Percentiles rank a stretch among this genome's conserved stretches.
Conservation (phyloP, 2,329 filamentous ascomycete genomes). For the Colletotrichum trifolii region DNA sequence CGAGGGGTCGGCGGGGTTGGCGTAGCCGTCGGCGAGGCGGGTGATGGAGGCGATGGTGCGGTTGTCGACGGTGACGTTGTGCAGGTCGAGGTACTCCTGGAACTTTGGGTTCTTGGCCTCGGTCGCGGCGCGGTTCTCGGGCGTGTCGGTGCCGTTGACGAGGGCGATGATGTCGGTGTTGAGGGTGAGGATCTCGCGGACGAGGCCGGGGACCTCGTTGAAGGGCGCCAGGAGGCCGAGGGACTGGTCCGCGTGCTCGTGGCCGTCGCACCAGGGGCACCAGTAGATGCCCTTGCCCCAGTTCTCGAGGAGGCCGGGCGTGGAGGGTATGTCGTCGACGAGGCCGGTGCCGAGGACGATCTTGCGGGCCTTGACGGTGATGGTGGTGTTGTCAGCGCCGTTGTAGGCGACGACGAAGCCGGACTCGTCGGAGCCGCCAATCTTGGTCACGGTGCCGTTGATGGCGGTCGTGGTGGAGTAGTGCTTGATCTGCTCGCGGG, state of each 20-base stretch:
- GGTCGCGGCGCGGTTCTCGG: slow-evolving; percentile 51
- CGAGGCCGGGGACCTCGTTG: slow-evolving; percentile 51
- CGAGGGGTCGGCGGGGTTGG: slow-evolving; percentile 54
- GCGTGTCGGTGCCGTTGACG: slow-evolving; percentile 68
- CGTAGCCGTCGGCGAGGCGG: slow-evolving; percentile 55
- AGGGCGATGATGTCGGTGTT: slow-evolving; percentile 67
- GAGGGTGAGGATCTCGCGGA: slow-evolving; percentile 64
- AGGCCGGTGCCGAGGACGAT: slow-evolving; percentile 69
- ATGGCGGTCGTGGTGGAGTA: slow-evolving; percentile 8
- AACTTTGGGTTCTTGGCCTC: slow-evolving; percentile 57
- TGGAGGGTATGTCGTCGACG: slow-evolving; percentile 63
- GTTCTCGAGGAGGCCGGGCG: slow-evolving; percentile 64
- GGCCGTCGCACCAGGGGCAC: slow-evolving; percentile 73
- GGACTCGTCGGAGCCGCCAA: slow-evolving; percentile 53
- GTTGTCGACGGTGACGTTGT: slow-evolving; percentile 67
- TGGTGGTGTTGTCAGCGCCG: slow-evolving; percentile 33
- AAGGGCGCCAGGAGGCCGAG: slow-evolving; percentile 64
- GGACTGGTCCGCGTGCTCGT: slow-evolving; percentile 68
- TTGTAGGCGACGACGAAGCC: slow-evolving; percentile 55
- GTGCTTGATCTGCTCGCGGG: slow-evolving; percentile 59
- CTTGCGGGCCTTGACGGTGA: slow-evolving; percentile 60
- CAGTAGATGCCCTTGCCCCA: slow-evolving; percentile 71
- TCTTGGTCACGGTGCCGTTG: slow-evolving; percentile 59
- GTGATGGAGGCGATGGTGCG: slow-evolving; percentile 61
- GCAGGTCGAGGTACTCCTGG: slow-evolving; percentile 59